Base-by-base conservation (phyloP, 106 monocot species). In the Platanthera guangdongensis region DNA sequence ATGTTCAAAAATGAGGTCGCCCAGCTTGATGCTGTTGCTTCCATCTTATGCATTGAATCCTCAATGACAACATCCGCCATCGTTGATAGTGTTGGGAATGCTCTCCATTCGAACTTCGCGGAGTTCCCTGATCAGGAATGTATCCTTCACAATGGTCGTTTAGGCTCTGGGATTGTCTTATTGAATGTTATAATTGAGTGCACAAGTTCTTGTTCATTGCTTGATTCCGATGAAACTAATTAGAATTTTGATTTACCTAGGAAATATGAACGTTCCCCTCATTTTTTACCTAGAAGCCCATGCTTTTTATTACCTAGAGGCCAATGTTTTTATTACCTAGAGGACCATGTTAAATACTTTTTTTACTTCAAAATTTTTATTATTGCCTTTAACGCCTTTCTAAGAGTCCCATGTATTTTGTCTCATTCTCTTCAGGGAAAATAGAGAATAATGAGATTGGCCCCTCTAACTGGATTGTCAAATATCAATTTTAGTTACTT, bases 61-160 rank as follows among this genome's bases (percentile, higher is more conserved):
- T 97, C 94, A 54, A 97, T 97, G 94, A 94, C 89, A 55, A 91
- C 82, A 18, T 97, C 91, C 19, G 88, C 97, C 12, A 94, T 94
- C 47, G 91, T 97, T 15, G 97, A 97, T 75, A 89, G 77, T 60
- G 78, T 85, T 32, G 97, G 94, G 45, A 89, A 94, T 84, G 97
- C 94, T 80, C 78, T 97, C 11, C 97, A 97, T 82, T 97, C 97
- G 22, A 94, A 97, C 72, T 92, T 93, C 80, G 74, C 87, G 8
- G 90, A 88, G 25, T 78, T 90, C 73, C 95, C 95, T 67, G 95
- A 95, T 77, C 79, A 90, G 48, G 95, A 95, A 84, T 95, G 95
- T 95, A 92, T 95, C 95, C 95, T 90, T 16, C 21, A 6, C 32
- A 11, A 9, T 30, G 25, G 8, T 25, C 62, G 25, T 62, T 5